phyloP scores from a whole-genome alignment of 1,284 basidiomycete genomes.

The Coniferiporia weirii region DNA sequence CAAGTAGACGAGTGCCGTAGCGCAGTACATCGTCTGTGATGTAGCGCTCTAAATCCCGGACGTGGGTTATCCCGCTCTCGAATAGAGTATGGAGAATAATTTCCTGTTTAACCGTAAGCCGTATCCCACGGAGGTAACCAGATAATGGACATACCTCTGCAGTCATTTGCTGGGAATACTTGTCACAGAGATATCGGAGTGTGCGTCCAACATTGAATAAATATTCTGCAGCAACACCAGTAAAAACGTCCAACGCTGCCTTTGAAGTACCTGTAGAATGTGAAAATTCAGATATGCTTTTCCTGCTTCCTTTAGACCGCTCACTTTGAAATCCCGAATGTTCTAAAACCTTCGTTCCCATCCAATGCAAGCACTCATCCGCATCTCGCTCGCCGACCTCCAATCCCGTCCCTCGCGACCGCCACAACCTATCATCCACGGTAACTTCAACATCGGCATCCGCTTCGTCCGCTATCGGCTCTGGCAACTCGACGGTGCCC shows the following conservation, averaged over 20 bases:
- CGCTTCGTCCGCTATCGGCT: slow-evolving; percentile 24
- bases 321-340: slow-evolving; percentile 88
- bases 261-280: slow-evolving; percentile 50
- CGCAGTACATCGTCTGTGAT: slow-evolving; percentile 86
- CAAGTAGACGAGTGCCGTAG: slow-evolving; percentile 70
- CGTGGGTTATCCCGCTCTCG: slow-evolving; percentile 75
- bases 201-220: slow-evolving; percentile 84
- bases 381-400: slow-evolving; percentile 51
- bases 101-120: slow-evolving; percentile 50
- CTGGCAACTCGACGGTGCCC: neutral
- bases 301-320: slow-evolving; percentile 22
- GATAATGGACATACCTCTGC: slow-evolving; percentile 57
- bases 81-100: slow-evolving; percentile 87
- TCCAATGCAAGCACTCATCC: slow-evolving; percentile 62
- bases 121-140: neutral
- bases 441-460: slow-evolving; percentile 44
- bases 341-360: slow-evolving; percentile 70
- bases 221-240: slow-evolving; percentile 77
- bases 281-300: neutral
- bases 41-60: slow-evolving; percentile 80
- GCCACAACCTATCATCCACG: slow-evolving; percentile 56
- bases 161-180: slow-evolving; percentile 73
- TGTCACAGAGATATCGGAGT: slow-evolving; percentile 77
- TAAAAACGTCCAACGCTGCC: slow-evolving; percentile 75
- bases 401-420: slow-evolving; percentile 26